Evolutionary conservation across 1,139 yeast genomes (phyloP).

Genomic region (Yamadazyma membranifaciens): DNA sequence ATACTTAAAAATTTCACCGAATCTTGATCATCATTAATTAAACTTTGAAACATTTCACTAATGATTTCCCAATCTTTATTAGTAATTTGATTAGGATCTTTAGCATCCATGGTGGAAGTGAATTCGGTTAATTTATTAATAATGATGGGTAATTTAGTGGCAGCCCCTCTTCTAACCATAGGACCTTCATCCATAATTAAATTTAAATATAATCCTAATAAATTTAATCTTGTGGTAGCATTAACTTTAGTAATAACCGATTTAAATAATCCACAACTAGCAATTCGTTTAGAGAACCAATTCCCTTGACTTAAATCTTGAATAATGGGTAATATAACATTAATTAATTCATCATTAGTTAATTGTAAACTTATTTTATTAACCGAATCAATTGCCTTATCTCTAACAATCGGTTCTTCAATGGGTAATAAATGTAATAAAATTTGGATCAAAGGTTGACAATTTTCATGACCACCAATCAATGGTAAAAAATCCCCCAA

Average conservation of each 20-base stretch:
- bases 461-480: slow-evolving; percentile 82
- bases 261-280: slow-evolving; percentile 86
- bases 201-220: slow-evolving; percentile 66
- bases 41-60: slow-evolving; percentile 75
- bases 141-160: slow-evolving; percentile 72
- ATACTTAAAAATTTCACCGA: slow-evolving; percentile 89
- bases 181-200: slow-evolving; percentile 91
- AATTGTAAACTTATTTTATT: slow-evolving; percentile 68
- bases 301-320: slow-evolving; percentile 80
- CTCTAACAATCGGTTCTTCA: slow-evolving; percentile 98
- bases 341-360: slow-evolving; percentile 63
- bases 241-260: slow-evolving; percentile 64
- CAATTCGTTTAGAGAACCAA: slow-evolving; percentile 94
- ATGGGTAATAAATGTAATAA: slow-evolving; percentile 85
- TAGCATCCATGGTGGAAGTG: slow-evolving; percentile 6
- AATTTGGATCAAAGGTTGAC: slow-evolving; percentile 78
- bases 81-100: slow-evolving; percentile 28
- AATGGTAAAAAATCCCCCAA: slow-evolving; percentile 81
- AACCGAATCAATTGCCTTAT: slow-evolving; percentile 86
- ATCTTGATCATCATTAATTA: slow-evolving; percentile 88
- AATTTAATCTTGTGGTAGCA: slow-evolving; percentile 53
- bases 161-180: slow-evolving; percentile 96
- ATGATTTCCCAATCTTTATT: slow-evolving; percentile 70
- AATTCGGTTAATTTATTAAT: slow-evolving; percentile 55
- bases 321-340: slow-evolving; percentile 71